A percentile compares a stretch with the other conserved stretches of the same genome.
These are phyloP conservation scores for Zizania palustris DNA, from an alignment of 202 grass and related monocot genomes.

Conservation along the genomic window DNA sequence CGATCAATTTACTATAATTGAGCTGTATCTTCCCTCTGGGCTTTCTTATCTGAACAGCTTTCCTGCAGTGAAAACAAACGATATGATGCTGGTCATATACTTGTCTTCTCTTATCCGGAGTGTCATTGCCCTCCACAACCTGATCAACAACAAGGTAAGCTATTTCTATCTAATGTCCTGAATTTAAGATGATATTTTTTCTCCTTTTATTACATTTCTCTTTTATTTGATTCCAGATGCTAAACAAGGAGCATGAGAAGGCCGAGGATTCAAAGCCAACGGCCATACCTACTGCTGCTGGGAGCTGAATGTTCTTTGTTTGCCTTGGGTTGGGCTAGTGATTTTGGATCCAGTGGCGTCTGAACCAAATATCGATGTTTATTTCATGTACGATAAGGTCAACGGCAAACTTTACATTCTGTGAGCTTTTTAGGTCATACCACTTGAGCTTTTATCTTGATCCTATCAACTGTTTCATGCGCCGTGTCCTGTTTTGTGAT, in stretches of 20 bases:
- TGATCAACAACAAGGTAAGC: constrained; percentile 96
- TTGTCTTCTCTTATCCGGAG: constrained; percentile 90
- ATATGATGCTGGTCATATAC: constrained; percentile 97
- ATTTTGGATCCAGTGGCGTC: constrained; percentile 22
- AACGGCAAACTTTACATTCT: constrained; percentile 41
- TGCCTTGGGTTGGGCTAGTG: not conserved
- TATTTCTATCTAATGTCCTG: not conserved
- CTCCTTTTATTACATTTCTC: not conserved
- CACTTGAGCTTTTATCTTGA: constrained; percentile 32
- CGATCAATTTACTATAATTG: not conserved
- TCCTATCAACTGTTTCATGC: constrained; percentile 35
- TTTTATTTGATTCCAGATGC: constrained; percentile 56
- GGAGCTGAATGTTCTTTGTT: constrained; percentile 47
- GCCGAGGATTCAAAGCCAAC: constrained; percentile 72
- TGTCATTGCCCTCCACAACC: constrained; percentile 91
- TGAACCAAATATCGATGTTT: constrained; percentile 42
- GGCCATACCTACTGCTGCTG: constrained; percentile 42
- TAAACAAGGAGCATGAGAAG: constrained; percentile 97
- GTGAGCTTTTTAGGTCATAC: constrained; percentile 42
- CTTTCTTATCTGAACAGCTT: constrained; percentile 12
- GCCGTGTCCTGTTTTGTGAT: constrained; percentile 31
- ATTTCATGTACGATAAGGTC: constrained; percentile 48
- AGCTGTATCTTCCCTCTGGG: not conserved
- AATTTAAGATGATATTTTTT: not conserved
- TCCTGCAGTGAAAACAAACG: constrained; percentile 98